phyloP scores from a whole-genome alignment of 2,329 filamentous ascomycete species.

The Fusarium irregulare region DNA sequence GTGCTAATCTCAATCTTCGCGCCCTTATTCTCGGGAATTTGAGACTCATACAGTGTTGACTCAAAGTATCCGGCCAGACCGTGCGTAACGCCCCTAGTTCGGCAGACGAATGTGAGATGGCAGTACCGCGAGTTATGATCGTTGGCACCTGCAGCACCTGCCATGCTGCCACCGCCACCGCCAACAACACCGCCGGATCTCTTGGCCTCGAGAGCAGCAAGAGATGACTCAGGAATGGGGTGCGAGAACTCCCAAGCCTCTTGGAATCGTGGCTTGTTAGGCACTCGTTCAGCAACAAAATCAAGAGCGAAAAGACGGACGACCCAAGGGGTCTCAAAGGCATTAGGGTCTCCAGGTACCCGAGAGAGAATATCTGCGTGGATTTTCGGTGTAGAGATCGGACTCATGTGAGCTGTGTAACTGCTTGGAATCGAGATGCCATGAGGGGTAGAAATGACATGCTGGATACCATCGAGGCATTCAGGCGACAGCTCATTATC shows the following conservation, averaged over 20 bases:
- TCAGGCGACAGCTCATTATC: conserved; percentile 98
- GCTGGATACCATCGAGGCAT: conserved; percentile 94
- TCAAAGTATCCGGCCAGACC: conserved; percentile 96
- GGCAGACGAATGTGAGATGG: conserved; percentile 80
- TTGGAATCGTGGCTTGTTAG: conserved; percentile 73
- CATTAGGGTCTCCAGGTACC: conserved; percentile 69
- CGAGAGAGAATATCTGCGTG: conserved; percentile 82
- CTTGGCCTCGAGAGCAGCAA: conserved; percentile 66
- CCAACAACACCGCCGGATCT: conserved; percentile 72
- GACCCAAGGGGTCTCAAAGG: conserved; percentile 93
- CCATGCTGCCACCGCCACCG: conserved; percentile 78
- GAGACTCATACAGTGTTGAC: conserved; percentile 83
- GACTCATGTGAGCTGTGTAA: conserved; percentile 94
- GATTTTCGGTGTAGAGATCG: conserved; percentile 87
- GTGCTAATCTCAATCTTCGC: conserved; percentile 87
- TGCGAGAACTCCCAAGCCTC: conserved; percentile 85
- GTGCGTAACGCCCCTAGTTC: conserved; percentile 84
- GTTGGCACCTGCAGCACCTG: conserved; percentile 82
- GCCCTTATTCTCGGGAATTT: conserved; percentile 50
- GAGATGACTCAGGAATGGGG: conserved; percentile 70
- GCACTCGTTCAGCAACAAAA: conserved; percentile 76
- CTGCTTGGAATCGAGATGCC: conserved; percentile 94
- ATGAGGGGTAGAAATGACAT: conserved; percentile 79
- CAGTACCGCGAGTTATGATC: conserved; percentile 90
- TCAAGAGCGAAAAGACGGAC: conserved; percentile 92